Base-by-base conservation (phyloP, 305 asterid genomes). In the Andrographis paniculata region DNA sequence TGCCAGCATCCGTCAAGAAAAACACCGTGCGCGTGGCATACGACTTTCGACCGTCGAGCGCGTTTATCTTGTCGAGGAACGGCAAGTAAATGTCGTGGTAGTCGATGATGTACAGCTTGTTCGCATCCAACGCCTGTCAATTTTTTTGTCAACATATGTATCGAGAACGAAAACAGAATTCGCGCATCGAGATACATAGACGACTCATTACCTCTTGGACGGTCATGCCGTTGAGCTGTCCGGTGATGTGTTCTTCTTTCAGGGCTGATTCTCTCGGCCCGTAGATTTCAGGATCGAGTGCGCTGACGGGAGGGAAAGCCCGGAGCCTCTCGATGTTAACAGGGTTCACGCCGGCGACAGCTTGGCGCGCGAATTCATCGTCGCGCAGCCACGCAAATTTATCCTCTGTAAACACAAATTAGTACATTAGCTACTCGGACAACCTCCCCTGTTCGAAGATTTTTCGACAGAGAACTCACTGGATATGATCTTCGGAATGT, bases 351-450 rank as follows among this genome's bases (percentile, higher is more conserved):
- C 99, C 99, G 0, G 96, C 99, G 24, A 91, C 43, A 48, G 84
- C 82, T 66, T 91, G 99, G 17, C 99, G 76, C 9, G 80, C 95
- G 46, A 91, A 91, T 59, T 91, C 99, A 47, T 87, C 95, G 22
- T 91, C 99, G 68, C 96, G 57, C 69, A 91, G 53, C 99, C 99
- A 91, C 0, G 96, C 94, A 47, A 69, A 72, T 56, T 72, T 87
- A 66, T 91, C 99, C 89, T 77, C 99, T 91, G 83, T 48, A 50
- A 42, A n/a, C 11, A 9, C n/a, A 18, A 4, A 35, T 16, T 17
- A 41, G 45, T 4, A 17, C 23, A 3, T 6, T 1, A 13, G 1
- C 16, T 5, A 11, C 3, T n/a, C n/a, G 42, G 33, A 53, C 1
- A 23, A 45, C 37, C 16, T n/a, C n/a, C n/a, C n/a, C n/a, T n/a